Base-by-base conservation (phyloP, 2,329 filamentous ascomycete species). In the Pseudocercospora vitis region DNA sequence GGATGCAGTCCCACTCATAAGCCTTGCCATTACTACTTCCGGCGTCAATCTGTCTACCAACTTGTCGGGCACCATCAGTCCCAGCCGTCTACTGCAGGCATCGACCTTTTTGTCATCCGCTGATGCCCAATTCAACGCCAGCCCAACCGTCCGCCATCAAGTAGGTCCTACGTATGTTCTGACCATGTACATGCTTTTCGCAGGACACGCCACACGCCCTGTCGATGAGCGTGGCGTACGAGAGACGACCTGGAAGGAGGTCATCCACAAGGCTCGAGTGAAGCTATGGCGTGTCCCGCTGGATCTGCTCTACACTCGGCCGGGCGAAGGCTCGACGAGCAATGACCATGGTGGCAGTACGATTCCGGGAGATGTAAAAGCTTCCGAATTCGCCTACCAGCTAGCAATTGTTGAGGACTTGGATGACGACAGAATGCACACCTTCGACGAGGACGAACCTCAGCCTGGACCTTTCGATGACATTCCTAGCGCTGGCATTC, bases 111-210 rank as follows among this genome's bases (percentile, higher is more conserved):
- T 97, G 45, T 95, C 87, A 23, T 82, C 91, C 39, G 91, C 90
- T 2, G 94, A 99, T 70, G 87, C 85, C 0, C 87, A 91, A 59
- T 96, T 94, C 70, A 81, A 83, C 2, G 78, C 84, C 58, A 77
- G 82, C 33, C 81, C 85, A 4, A 78, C 75, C 0, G 73, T 76
- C 7, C 80, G 86, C 0, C 84, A 89, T 40, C 91, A 96, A 67
- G 87, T 97, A 55, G 94, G 94, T 0, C 91, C 92, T 0, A 83
- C 85, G 0, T 97, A 96, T 65, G 87, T 83, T 0, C 71, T 97
- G 6, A 95, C 91, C 0, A 75, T 97, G 62, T 99, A 97, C 71
- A 96, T 97, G 91, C 80, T 97, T 0, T 99, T 97, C 65, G 79
- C 86, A 2, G 88, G 90, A 1, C 91, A 97, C 70, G 76, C 85